Evolutionary conservation across 176 grass and related monocot species (phyloP), one percentile per base, ranked within the genome.

Genomic region (Chrysopogon serrulatus): DNA sequence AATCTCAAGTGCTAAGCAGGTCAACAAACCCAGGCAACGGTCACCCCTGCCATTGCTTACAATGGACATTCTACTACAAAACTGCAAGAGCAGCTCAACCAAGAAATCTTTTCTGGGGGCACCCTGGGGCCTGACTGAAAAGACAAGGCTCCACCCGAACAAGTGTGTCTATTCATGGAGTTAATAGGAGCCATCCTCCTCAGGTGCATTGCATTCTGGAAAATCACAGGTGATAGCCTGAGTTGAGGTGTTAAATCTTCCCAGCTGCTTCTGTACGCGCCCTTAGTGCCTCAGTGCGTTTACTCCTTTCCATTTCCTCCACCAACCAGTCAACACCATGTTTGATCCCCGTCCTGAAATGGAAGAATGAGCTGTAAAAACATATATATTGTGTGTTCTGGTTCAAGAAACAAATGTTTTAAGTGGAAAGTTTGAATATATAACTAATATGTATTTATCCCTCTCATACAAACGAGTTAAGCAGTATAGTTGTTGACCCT

Each of bases 271-370:
- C 82, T 59, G 70, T 82, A 47, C 90, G 89, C 18, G 73, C 41
- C 79, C 88, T 96, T 53, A 99, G 82, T 51, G 75, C 78, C 54
- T 99, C 91, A 0, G 93, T 91, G 68, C 91, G 90, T 59, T 95
- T 94, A 82, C 91, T 96, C 86, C 86, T 94, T 57, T 83, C 97
- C 93, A 94, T 96, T 73, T 80, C 86, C 59, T 94, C 88, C 74
- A 92, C 90, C 71, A 99, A 90, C 93, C 93, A 96, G 69, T 99
- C 88, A 45, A 99, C 89, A 53, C 89, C 89, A 84, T 74, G 81
- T 91, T 94, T 92, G 73, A 99, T 96, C 59, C 93, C 97, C 23
- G 59, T 91, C 81, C 97, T 99, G 91, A 35, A 59, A 80, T 39
- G 72, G 70, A 88, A 67, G 23, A 76, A 24, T 19, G 41, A 73